Evolutionary conservation across 306 rosid genomes (phyloP), one percentile per base, ranked within the genome.

Genomic region (Sicyos baderoa): DNA sequence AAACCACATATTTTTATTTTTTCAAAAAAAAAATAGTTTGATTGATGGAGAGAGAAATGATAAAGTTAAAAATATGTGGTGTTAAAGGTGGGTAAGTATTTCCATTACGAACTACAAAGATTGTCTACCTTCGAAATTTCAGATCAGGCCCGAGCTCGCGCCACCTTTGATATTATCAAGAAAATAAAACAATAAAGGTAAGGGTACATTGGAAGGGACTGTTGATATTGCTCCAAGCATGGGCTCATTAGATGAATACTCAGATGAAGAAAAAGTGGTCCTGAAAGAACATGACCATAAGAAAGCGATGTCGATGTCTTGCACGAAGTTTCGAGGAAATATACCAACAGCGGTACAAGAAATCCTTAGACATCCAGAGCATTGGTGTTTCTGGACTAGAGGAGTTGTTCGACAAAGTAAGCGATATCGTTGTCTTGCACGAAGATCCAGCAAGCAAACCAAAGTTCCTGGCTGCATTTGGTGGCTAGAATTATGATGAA

Each of bases 101-200:
- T n/a, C n/a, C n/a, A n/a, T n/a, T n/a, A n/a, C n/a, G n/a, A n/a
- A n/a, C n/a, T n/a, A n/a, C n/a, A n/a, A n/a, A n/a, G n/a, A n/a
- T n/a, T n/a, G n/a, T 93, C 54, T 76, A 62, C 75, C 94, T 93
- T 54, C 81, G 83, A 64, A 88, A 90, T 76, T 79, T 83, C 75
- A 88, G 79, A 82, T 79, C 86, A 71, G 64, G 86, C 74, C 91
- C 94, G 6, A 82, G 82, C n/a, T n/a, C 80, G 97, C 94, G 15
- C 88, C 96, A 16, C 94, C 94, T 5, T 22, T 85, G 75, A 65
- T 84, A 37, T 66, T 84, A 29, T 68, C 85, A 9, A 86, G 80
- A 84, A 93, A 80, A 75, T 91, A 86, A 75, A 86, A 82, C 72
- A 88, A 78, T 77, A 93, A 84, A 75, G 99, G 96, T 68, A 93